Conservation (phyloP, 2,329 filamentous ascomycete genomes). For the Torrubiellomyces zombiae region DNA sequence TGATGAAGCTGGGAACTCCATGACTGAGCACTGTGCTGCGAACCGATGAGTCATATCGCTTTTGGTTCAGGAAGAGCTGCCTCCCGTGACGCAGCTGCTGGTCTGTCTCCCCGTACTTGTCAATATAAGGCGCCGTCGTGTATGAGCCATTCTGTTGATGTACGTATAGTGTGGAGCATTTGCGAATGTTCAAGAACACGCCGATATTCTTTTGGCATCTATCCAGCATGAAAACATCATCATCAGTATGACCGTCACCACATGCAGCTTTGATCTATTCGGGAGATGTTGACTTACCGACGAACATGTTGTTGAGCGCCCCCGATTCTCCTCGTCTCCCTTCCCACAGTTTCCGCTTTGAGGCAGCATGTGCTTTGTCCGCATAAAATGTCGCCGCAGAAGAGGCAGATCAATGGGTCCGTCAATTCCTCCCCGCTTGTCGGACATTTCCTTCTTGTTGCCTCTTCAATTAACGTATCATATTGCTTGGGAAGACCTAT, state of each 20-base stretch:
- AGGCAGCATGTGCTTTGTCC: conserved; percentile 86
- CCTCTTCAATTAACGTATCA: conserved; percentile 82
- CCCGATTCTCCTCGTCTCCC: conserved; percentile 40
- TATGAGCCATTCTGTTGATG: conserved; percentile 72
- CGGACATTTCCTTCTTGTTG: conserved; percentile 67
- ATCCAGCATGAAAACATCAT: conserved; percentile 1
- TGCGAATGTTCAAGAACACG: conserved; percentile 92
- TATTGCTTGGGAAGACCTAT: conserved; percentile 85
- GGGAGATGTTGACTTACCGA: conserved; percentile 40
- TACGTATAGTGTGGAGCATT: conserved; percentile 81
- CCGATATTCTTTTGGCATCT: conserved; percentile 83
- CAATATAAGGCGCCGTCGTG: conserved; percentile 79
- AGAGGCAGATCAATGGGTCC: conserved; percentile 81
- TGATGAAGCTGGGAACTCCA: conserved; percentile 75
- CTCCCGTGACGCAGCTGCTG: conserved; percentile 75
- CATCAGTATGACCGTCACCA: neutral
- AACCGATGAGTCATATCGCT: conserved; percentile 77
- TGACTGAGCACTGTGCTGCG: conserved; percentile 77
- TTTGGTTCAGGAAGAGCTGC: conserved; percentile 85
- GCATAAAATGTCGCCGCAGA: conserved; percentile 95
- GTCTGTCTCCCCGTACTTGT: conserved; percentile 90
- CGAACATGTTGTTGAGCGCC: conserved; percentile 83
- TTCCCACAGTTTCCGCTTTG: conserved; percentile 34
- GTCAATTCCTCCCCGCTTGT: conserved; percentile 82
- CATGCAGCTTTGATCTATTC: too few species aligned